Conservation (phyloP, 2,329 filamentous ascomycete genomes). For the Paecilomyces formosus region DNA sequence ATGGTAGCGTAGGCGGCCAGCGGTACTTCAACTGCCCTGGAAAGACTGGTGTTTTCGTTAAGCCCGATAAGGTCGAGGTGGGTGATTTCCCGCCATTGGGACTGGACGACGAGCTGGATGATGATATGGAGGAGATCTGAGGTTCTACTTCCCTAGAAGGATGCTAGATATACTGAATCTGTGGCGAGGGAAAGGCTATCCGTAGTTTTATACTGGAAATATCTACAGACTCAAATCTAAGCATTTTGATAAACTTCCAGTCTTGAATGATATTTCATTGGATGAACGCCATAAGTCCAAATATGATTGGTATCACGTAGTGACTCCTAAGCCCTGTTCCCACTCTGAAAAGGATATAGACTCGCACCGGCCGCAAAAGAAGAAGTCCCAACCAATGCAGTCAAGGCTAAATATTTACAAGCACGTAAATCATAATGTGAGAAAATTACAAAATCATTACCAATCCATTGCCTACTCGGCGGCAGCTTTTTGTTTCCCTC, state of each 20-base stretch:
- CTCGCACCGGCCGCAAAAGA: background rate
- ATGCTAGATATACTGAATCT: background rate
- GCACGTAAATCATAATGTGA: background rate
- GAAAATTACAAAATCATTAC: background rate
- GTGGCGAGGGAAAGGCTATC: background rate
- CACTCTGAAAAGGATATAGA: background rate
- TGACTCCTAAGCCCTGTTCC: background rate
- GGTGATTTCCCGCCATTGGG: slow-evolving; percentile 50
- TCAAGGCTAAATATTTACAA: background rate
- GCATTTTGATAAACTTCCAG: background rate
- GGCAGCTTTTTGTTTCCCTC: slow-evolving; percentile 24
- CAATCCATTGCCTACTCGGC: background rate
- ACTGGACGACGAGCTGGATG: slow-evolving; percentile 47
- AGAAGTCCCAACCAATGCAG: background rate
- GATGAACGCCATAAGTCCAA: background rate
- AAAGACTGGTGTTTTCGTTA: slow-evolving; percentile 53
- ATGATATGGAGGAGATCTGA: slow-evolving; percentile 49
- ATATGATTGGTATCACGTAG: background rate
- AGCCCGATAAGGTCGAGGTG: slow-evolving; percentile 55
- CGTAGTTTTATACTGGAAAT: background rate
- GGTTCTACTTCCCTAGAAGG: background rate
- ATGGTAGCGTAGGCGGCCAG: slow-evolving; percentile 45
- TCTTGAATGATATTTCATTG: background rate
- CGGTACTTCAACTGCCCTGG: slow-evolving; percentile 50
- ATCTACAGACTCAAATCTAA: background rate